Evolutionary conservation across 2,329 filamentous ascomycete species (phyloP).

Genomic region (Sphaerulina musiva): DNA sequence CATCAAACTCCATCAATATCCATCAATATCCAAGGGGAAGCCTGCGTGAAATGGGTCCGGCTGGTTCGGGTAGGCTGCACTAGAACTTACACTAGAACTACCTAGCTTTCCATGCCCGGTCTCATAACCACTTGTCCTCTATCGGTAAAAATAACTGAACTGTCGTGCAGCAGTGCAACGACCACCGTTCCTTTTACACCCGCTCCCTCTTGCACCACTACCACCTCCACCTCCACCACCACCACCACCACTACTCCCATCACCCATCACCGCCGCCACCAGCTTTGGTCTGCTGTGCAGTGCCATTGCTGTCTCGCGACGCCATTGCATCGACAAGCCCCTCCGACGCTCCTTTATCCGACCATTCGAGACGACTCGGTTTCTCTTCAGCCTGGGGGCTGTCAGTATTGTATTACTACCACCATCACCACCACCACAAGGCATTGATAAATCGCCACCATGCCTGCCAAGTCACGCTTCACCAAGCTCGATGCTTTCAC

Average conservation of each 20-base stretch:
- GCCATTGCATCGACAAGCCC: not conserved
- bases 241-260: no score
- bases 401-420: conserved; percentile 1
- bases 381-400: conserved; percentile 18
- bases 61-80: not conserved
- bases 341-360: not conserved
- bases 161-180: not conserved
- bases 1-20: no score
- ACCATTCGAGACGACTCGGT: conserved; percentile 1
- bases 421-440: not conserved
- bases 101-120: not conserved
- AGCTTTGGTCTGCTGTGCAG: not conserved
- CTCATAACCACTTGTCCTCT: not conserved
- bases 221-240: not conserved
- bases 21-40: no score
- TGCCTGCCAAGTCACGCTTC: conserved; percentile 90
- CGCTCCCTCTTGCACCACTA: not conserved
- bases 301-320: not conserved
- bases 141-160: no score
- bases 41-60: no score
- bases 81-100: no score
- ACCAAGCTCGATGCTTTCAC: conserved; percentile 97
- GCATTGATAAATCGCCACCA: conserved; percentile 36
- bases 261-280: no score
- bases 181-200: not conserved